These are phyloP conservation scores for Metschnikowia continentalis DNA, from an alignment of 805 yeast species.

Conservation along the genomic window DNA sequence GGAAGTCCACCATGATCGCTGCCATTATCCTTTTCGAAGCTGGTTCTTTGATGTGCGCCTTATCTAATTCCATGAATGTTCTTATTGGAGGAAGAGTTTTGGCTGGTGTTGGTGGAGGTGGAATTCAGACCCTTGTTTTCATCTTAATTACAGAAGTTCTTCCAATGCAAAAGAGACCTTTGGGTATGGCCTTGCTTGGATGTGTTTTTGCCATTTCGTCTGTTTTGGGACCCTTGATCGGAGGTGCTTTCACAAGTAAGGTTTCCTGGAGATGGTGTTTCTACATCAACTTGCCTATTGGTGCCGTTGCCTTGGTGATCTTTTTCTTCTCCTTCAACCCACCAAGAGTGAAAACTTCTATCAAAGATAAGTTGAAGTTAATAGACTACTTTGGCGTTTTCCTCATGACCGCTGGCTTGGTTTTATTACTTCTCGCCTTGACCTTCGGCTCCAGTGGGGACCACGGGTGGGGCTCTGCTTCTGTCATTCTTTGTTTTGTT, in stretches of 20 bases:
- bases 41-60: constrained; percentile 37
- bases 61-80: constrained; percentile 32
- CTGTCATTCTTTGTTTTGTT: constrained; percentile 22
- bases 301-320: constrained; percentile 19
- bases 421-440: constrained; percentile 21
- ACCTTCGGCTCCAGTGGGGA: constrained; percentile 22
- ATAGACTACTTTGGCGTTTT: constrained; percentile 22
- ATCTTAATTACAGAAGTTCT: constrained; percentile 31
- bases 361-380: constrained; percentile 14
- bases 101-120: constrained; percentile 38
- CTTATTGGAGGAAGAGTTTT: constrained; percentile 40
- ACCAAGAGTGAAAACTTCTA: constrained; percentile 13
- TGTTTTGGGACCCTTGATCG: constrained; percentile 24
- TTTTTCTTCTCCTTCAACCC: constrained; percentile 20
- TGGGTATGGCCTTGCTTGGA: constrained; percentile 20
- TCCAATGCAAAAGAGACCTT: constrained; percentile 25
- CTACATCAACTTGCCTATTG: constrained; percentile 25
- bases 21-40: constrained; percentile 27
- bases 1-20: constrained; percentile 27
- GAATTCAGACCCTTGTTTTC: constrained; percentile 27
- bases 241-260: constrained; percentile 24
- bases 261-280: constrained; percentile 28
- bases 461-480: constrained; percentile 21
- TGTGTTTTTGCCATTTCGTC: constrained; percentile 21
- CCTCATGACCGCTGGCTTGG: constrained; percentile 20